A percentile compares a stretch with the other conserved stretches of the same genome.
Conservation (phyloP, 2,329 filamentous ascomycete species). For the Bipolaris victoriae region DNA sequence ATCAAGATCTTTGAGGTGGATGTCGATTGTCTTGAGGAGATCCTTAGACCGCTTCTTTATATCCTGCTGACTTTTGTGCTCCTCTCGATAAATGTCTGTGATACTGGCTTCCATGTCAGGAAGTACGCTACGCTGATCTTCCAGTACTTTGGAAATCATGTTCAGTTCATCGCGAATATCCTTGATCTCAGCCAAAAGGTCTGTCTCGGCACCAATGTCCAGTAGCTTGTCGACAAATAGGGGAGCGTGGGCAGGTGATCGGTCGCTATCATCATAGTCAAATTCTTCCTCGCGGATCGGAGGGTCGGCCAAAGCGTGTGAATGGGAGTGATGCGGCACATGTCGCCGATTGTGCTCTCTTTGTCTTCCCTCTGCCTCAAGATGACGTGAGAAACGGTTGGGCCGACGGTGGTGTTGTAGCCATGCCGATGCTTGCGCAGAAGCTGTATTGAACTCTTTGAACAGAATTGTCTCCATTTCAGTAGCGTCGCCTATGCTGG, state of each 20-base stretch:
- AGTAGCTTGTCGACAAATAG: slow-evolving; percentile 63
- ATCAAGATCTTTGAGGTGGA: slow-evolving; percentile 65
- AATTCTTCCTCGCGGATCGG: slow-evolving; percentile 37
- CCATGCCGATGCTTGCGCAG: slow-evolving; percentile 62
- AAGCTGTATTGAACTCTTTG: slow-evolving; percentile 65
- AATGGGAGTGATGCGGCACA: slow-evolving; percentile 36
- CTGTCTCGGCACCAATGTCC: slow-evolving; percentile 66
- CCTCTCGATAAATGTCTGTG: slow-evolving; percentile 45
- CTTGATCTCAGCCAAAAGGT: slow-evolving; percentile 67
- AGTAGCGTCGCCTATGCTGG: slow-evolving; percentile 61
- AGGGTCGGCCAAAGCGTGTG: slow-evolving; percentile 32
- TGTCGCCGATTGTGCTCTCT: slow-evolving; percentile 39
- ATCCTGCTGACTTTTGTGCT: slow-evolving; percentile 51
- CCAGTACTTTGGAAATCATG: slow-evolving; percentile 63
- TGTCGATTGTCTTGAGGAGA: slow-evolving; percentile 63
- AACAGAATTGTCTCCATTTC: slow-evolving; percentile 64
- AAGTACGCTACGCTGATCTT: slow-evolving; percentile 57
- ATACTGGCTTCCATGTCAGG: slow-evolving; percentile 56
- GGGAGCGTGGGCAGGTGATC: slow-evolving; percentile 38
- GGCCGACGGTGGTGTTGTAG: slow-evolving; percentile 57
- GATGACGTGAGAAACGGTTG: slow-evolving; percentile 44
- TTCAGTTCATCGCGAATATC: slow-evolving; percentile 72
- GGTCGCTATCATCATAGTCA: slow-evolving; percentile 38
- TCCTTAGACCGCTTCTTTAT: slow-evolving; percentile 63
- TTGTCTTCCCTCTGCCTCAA: slow-evolving; percentile 44